phyloP scores from a whole-genome alignment of 2,329 filamentous ascomycete species.

The Cladosporium sphaerospermum region DNA sequence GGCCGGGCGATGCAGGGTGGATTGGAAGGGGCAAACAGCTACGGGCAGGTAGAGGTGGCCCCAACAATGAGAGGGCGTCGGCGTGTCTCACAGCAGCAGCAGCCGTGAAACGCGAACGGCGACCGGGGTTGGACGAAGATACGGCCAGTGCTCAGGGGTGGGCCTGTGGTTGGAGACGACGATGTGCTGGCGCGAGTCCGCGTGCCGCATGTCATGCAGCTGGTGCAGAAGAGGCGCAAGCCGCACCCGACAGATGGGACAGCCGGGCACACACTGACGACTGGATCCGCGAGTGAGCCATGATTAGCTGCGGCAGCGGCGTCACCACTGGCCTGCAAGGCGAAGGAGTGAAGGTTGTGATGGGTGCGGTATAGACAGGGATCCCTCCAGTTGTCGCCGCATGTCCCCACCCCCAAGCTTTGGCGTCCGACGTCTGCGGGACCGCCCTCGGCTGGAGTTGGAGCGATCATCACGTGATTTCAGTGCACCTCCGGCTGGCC shows the following conservation, averaged over 20 bases:
- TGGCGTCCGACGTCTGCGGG: too few relatives aligned
- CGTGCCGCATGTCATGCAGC: conserved; percentile 4
- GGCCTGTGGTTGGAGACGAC: conserved; percentile 3
- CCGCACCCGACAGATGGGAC: conserved; percentile 6
- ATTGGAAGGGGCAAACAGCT: conserved; percentile 1
- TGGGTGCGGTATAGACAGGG: too few relatives aligned
- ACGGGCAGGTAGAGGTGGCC: neutral
- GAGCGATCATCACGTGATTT: conserved; percentile 1
- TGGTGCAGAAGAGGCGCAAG: neutral
- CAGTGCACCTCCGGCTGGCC: neutral
- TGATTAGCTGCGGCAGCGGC: too few relatives aligned
- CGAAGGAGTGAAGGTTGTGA: too few relatives aligned
- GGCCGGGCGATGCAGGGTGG: conserved; percentile 6
- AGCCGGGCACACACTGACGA: neutral
- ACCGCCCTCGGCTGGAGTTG: neutral
- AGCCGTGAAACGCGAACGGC: conserved; percentile 9
- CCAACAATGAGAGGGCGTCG: conserved; percentile 6
- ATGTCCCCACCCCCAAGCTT: too few relatives aligned
- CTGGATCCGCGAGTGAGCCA: too few relatives aligned
- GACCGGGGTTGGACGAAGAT: conserved; percentile 11
- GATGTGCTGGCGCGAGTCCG: conserved; percentile 10
- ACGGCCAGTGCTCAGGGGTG: conserved; percentile 6
- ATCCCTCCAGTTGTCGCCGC: too few relatives aligned
- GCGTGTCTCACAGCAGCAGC: conserved; percentile 8
- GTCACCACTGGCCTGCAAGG: too few relatives aligned